Conservation (phyloP, 2,329 filamentous ascomycete species). For the Apiospora rasikravindrae region DNA sequence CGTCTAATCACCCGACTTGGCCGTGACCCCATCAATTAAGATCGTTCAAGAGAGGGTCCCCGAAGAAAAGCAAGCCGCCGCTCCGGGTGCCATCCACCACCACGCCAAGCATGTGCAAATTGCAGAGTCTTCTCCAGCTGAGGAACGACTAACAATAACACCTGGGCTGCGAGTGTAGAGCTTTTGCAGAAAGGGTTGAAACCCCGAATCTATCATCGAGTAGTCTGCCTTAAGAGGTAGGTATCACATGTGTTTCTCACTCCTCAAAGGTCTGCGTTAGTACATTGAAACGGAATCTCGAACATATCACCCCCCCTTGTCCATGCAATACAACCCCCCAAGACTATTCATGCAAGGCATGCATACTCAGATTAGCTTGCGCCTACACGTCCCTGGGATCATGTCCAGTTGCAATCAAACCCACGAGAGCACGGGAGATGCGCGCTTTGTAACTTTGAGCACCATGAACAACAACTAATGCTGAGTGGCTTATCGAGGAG, state of each 20-base stretch:
- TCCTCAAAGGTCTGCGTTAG: background rate
- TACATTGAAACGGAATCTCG: background rate
- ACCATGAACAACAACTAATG: background rate
- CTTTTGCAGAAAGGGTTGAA: background rate
- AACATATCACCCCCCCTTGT: background rate
- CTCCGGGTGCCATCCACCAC: too few species aligned
- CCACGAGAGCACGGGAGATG: background rate
- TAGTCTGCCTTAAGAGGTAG: background rate
- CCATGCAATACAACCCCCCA: background rate
- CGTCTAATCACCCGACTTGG: constrained; percentile 11
- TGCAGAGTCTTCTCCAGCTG: too few species aligned
- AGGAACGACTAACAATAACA: background rate
- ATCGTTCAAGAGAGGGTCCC: background rate
- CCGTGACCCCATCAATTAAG: background rate
- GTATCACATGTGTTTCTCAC: background rate
- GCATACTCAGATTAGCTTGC: too few species aligned
- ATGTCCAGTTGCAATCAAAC: background rate
- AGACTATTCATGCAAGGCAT: background rate
- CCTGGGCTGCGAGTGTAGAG: too few species aligned
- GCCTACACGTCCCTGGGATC: too few species aligned
- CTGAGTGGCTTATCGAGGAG: background rate
- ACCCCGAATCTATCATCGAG: background rate
- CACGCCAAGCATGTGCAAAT: background rate
- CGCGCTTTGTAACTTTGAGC: too few species aligned
- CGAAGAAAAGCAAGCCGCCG: background rate